Evolutionary conservation across 2,329 filamentous ascomycete species (phyloP), one percentile per base, ranked within the genome.

Genomic region (Alternaria triticimaculans): DNA sequence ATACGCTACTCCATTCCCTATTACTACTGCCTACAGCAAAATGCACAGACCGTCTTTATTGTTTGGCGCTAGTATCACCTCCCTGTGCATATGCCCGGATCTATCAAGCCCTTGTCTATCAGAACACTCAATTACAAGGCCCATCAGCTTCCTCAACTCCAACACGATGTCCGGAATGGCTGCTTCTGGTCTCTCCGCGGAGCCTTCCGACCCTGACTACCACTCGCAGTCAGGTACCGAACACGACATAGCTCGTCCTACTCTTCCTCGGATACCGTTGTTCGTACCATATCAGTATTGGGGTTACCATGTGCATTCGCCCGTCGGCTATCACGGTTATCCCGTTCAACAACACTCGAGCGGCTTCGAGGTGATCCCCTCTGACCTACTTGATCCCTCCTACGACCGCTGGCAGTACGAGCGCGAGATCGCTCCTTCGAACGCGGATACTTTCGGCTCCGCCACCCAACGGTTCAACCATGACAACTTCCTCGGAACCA

Each of bases 401-500:
- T 14, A 14, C 43, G 43, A 21, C 2, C 12, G 2, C 20, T 45
- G 43, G 43, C 43, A 45, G 2, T 2, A 45, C 11, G 43, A 45
- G 6, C 21, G 14, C 18, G 2, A 45, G 3, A 23, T 4, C 5
- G 3, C 5, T 23, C 21, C 43, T 1, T 21, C 20, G 18, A 21
- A 18, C 3, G 0, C 4, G n/a, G 18, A 3, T 12, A 45, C 10
- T 21, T 0, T 45, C 43, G 18, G 5, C 10, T 18, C 18, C 5
- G 11, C 12, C 3, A 20, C 12, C 3, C n/a, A 41, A 5, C 14
- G 2, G 6, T 0, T 5, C n/a, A 3, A 12, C 25, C 8, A 5
- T 18, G 15, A 21, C 20, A 15, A 28, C 45, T 21, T 28, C 21
- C 9, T 45, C 6, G 30, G n/a, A n/a, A 1, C 30, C 23, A 1